Evolutionary conservation across 2,329 filamentous ascomycete species (phyloP), one percentile per base, ranked within the genome.

Genomic region (Talaromyces albobiverticillius): DNA sequence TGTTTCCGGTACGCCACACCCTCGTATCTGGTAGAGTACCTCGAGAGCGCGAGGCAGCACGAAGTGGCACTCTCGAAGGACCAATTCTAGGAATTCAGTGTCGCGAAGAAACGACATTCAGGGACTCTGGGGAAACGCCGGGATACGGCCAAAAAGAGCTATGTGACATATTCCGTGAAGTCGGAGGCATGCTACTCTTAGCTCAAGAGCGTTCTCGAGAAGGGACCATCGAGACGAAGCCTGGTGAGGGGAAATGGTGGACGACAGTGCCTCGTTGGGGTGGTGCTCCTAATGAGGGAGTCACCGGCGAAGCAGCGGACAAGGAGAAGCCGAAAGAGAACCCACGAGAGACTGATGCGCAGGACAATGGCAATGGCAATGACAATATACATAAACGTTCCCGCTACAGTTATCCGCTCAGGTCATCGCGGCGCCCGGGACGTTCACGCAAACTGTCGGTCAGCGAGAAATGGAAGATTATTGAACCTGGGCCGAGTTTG

Each of bases 221-320:
- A 61, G 82, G 81, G 0, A 72, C 69, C 51, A 62, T 62, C 1
- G 80, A 83, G 60, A 64, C 67, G 46, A 75, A 68, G 49, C 75
- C 79, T 3, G 80, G 81, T 1, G 77, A 82, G 59, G 80, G 79
- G 3, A 76, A 82, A 61, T 86, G 83, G 83, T 86, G 81, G 81
- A 80, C 81, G 2, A 76, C 70, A 2, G 74, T 69, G 49, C 76
- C 78, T 23, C 75, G 83, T 51, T 85, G 81, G 76, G 82, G 83
- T 49, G 82, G 82, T 25, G 71, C 70, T 0, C 62, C 68, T 11
- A 68, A 69, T 20, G 66, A 70, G 54, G 69, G 68, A 42, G 67
- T 72, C 34, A 64, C 67, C 48, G 63, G 67, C 46, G 63, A 69
- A 55, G 60, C 68, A 51, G 62, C 55, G 9, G 36, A 50, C 26